phyloP scores from a whole-genome alignment of 1,139 yeast species.

The Suhomyces chickasaworum region DNA sequence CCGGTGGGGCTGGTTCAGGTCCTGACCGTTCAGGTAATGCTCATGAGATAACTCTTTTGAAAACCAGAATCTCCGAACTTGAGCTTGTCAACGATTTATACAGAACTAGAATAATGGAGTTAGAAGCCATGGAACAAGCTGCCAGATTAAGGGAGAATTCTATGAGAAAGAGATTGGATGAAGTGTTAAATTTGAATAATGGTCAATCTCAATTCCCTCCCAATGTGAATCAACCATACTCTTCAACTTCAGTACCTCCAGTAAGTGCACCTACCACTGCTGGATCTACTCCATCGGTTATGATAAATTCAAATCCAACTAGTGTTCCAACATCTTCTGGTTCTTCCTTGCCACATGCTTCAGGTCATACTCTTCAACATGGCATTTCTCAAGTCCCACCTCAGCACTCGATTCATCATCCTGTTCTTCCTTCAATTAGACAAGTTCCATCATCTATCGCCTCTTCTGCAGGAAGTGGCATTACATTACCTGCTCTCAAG shows the following conservation, averaged over 20 bases:
- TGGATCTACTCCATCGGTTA: not conserved
- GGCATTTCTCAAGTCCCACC: constrained; percentile 1
- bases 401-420: constrained; percentile 7
- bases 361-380: constrained; percentile 1
- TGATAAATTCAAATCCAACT: not conserved
- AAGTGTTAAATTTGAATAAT: constrained; percentile 27
- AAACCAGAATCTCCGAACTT: constrained; percentile 82
- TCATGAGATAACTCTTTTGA: constrained; percentile 56
- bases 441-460: constrained; percentile 12
- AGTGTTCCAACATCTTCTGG: constrained; percentile 5
- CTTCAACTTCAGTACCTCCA: constrained; percentile 8
- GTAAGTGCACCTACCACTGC: constrained; percentile 1
- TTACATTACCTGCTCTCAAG: constrained; percentile 27
- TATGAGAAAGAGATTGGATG: constrained; percentile 53
- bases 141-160: constrained; percentile 54
- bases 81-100: constrained; percentile 88
- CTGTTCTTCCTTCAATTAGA: constrained; percentile 18
- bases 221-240: not conserved
- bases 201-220: constrained; percentile 3
- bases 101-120: constrained; percentile 76
- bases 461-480: constrained; percentile 15
- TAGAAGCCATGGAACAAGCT: constrained; percentile 71
- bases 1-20: constrained; percentile 19
- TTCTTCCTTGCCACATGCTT: constrained; percentile 1
- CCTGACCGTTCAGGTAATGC: constrained; percentile 4